A percentile compares a stretch with the other conserved stretches of the same genome.
These are phyloP conservation scores for Oryza glaberrima DNA, from an alignment of 176 grass and related monocot species.

Conservation along the genomic window DNA sequence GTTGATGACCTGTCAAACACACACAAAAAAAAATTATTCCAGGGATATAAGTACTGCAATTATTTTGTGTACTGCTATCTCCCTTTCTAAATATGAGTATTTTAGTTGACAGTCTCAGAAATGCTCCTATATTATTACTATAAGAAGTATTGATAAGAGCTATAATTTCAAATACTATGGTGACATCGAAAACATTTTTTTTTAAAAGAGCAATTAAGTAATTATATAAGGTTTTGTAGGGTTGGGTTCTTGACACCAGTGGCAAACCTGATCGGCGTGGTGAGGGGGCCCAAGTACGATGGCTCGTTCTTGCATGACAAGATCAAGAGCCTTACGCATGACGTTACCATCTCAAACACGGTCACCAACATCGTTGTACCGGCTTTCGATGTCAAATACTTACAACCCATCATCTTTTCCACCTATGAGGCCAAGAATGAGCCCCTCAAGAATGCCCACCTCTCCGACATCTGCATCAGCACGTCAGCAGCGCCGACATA, in stretches of 20 bases:
- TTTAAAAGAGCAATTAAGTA: not conserved
- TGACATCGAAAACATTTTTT: too few relatives aligned
- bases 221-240: not conserved
- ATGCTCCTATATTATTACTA: too few relatives aligned
- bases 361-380: conserved; percentile 67
- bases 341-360: conserved; percentile 39
- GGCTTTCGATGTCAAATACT: conserved; percentile 57
- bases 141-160: too few relatives aligned
- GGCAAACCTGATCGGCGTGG: not conserved
- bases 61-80: too few relatives aligned
- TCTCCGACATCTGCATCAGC: conserved; percentile 80
- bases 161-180: not conserved
- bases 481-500: conserved; percentile 71
- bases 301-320: conserved; percentile 57
- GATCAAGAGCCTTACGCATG: conserved; percentile 43
- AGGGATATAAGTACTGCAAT: too few relatives aligned
- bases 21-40: too few relatives aligned
- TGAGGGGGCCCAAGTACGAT: conserved; percentile 52
- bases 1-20: too few relatives aligned
- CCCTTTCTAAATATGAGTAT: too few relatives aligned
- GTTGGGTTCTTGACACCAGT: not conserved
- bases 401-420: conserved; percentile 68
- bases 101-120: too few relatives aligned
- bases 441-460: conserved; percentile 53
- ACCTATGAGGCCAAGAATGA: conserved; percentile 47